These are phyloP conservation scores for Pythium aristosporum DNA, from an alignment of 352 stramenopile species.

Conservation along the genomic window DNA sequence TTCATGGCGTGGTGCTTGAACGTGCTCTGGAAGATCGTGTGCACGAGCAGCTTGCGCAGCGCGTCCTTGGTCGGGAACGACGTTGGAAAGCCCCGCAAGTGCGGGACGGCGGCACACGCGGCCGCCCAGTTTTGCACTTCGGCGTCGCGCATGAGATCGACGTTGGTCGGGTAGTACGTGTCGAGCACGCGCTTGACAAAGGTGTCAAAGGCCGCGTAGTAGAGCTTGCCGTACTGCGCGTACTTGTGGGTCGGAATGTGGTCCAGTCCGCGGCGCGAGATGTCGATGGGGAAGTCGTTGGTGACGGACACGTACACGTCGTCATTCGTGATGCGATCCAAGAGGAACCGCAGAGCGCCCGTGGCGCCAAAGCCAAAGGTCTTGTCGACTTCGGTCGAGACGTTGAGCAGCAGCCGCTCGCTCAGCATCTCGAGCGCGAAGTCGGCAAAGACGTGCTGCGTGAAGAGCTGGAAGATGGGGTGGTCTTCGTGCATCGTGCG, in stretches of 20 bases:
- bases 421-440: conserved; percentile 16
- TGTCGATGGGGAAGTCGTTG: conserved; percentile 14
- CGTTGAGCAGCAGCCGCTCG: conserved; percentile 2
- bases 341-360: conserved; percentile 32
- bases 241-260: conserved; percentile 24
- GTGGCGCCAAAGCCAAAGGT: conserved; percentile 39
- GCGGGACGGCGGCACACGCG: conserved; percentile 25
- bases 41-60: conserved; percentile 31
- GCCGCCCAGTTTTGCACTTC: conserved; percentile 49
- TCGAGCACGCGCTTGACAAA: conserved; percentile 43
- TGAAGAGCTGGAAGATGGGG: conserved; percentile 35
- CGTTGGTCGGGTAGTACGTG: conserved; percentile 35
- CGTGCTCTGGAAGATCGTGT: conserved; percentile 40
- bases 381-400: conserved; percentile 30
- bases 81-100: conserved; percentile 37
- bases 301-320: conserved; percentile 24
- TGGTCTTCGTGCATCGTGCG: conserved; percentile 32
- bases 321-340: conserved; percentile 16
- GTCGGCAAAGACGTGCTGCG: conserved; percentile 30
- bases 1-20: conserved; percentile 55
- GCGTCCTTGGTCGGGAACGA: conserved; percentile 18
- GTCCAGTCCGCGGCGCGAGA: conserved; percentile 14
- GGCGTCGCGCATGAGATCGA: conserved; percentile 26
- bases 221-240: conserved; percentile 5
- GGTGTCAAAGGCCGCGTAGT: conserved; percentile 24